Percentiles rank a stretch among this genome's conserved stretches.
Conservation (phyloP, 2,329 filamentous ascomycete species). For the Xylariaceae sp. region DNA sequence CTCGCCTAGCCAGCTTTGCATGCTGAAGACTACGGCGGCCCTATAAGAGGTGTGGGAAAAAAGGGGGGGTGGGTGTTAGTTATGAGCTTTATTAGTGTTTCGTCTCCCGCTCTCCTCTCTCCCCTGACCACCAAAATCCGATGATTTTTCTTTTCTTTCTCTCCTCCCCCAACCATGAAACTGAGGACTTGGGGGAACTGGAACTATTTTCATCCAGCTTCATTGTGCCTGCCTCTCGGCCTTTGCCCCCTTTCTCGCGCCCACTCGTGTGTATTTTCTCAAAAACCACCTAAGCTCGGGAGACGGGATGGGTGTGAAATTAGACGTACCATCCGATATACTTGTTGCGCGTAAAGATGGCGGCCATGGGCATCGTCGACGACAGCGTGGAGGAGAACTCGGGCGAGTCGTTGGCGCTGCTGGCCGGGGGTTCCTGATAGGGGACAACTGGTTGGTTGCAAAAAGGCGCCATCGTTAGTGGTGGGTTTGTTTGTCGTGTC, state of each 20-base stretch:
- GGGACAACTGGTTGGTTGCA: slow-evolving; percentile 93
- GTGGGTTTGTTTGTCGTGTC: no score
- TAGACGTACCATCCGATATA: slow-evolving; percentile 52
- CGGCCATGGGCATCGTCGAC: slow-evolving; percentile 89
- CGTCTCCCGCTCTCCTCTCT: no score
- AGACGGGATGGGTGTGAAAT: background rate
- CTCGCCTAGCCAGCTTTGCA: slow-evolving; percentile 75
- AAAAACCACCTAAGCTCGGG: no score
- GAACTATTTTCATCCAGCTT: no score
- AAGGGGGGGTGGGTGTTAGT: background rate
- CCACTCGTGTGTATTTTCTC: background rate
- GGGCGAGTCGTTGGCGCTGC: slow-evolving; percentile 53
- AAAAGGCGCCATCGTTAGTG: no score
- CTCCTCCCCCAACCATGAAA: no score
- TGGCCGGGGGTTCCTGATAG: slow-evolving; percentile 66
- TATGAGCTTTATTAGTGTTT: no score
- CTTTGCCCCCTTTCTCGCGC: background rate
- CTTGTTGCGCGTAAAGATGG: slow-evolving; percentile 89
- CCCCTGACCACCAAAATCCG: no score
- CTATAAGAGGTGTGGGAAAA: slow-evolving; percentile 6
- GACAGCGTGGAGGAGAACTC: slow-evolving; percentile 68
- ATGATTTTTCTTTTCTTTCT: background rate
- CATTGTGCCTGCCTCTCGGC: no score
- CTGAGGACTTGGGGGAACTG: no score
- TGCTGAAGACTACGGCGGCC: slow-evolving; percentile 67